phyloP scores from a whole-genome alignment of 805 yeast genomes.

The Teunomyces funiuensis region DNA sequence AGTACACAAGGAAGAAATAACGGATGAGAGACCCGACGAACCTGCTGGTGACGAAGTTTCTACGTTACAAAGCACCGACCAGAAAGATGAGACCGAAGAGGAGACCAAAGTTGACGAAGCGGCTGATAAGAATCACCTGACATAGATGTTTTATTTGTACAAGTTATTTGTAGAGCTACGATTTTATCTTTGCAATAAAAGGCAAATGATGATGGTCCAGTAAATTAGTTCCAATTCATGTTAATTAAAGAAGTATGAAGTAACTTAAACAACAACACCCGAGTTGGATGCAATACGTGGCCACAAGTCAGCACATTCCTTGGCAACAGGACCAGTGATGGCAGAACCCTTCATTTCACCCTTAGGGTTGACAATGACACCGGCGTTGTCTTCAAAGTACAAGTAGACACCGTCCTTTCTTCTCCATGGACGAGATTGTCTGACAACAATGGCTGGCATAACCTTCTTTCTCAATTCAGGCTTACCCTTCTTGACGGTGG shows the following conservation, averaged over 20 bases:
- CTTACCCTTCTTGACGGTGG: conserved; percentile 99
- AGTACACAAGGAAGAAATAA: not conserved
- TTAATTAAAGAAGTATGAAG: conserved; percentile 2
- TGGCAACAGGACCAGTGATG: conserved; percentile 99
- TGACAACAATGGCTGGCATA: conserved; percentile 99
- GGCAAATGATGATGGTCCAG: too few species aligned
- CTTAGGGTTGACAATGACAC: conserved; percentile 99
- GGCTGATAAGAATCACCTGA: conserved; percentile 1
- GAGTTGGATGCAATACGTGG: conserved; percentile 99
- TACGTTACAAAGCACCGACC: conserved; percentile 12
- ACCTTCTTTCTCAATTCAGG: conserved; percentile 99
- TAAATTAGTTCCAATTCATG: too few species aligned
- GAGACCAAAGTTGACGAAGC: conserved; percentile 1
- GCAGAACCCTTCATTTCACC: conserved; percentile 99
- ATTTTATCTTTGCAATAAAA: too few species aligned
- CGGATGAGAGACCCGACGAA: not conserved
- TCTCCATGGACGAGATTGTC: conserved; percentile 99
- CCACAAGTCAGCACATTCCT: conserved; percentile 99
- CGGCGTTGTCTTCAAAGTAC: conserved; percentile 99
- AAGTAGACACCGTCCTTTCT: conserved; percentile 99
- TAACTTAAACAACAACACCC: conserved; percentile 95
- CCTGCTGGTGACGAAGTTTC: conserved; percentile 12
- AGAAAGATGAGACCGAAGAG: not conserved
- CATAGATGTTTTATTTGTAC: not conserved
- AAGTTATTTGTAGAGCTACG: not conserved